These are phyloP conservation scores for Dothideomycetes sp. DNA, from an alignment of 2,329 filamentous ascomycete genomes.

Conservation along the genomic window DNA sequence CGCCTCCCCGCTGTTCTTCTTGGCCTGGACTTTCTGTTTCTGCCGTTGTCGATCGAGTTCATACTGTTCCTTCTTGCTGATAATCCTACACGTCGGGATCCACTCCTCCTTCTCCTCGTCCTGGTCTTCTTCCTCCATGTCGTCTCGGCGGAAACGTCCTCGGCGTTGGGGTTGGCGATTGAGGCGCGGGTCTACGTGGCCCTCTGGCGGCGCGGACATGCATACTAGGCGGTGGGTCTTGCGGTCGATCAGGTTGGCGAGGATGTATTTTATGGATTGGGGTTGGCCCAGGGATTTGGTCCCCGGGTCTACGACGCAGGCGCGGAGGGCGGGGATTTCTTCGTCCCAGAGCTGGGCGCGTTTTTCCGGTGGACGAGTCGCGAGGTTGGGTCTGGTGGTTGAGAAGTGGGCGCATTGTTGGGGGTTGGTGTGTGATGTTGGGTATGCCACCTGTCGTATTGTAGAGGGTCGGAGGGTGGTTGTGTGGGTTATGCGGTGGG, in stretches of 20 bases:
- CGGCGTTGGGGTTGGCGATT: background rate
- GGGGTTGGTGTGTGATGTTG: slow-evolving; percentile 9
- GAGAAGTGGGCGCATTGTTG: slow-evolving; percentile 14
- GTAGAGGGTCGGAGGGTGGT: too few relatives aligned
- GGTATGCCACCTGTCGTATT: too few relatives aligned
- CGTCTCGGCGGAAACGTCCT: slow-evolving; percentile 9
- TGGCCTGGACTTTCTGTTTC: slow-evolving; percentile 32
- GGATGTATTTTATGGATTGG: too few relatives aligned
- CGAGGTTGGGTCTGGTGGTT: slow-evolving; percentile 12
- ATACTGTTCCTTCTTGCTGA: slow-evolving; percentile 46
- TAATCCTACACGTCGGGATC: slow-evolving; percentile 60
- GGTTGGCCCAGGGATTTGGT: slow-evolving; percentile 24
- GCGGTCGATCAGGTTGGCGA: too few relatives aligned
- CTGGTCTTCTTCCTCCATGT: slow-evolving; percentile 12
- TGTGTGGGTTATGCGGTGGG: too few relatives aligned
- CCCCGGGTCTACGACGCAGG: slow-evolving; percentile 33
- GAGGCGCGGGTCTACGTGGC: background rate
- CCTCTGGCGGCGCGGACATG: slow-evolving; percentile 26
- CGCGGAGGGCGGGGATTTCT: slow-evolving; percentile 33
- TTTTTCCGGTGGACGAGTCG: slow-evolving; percentile 26
- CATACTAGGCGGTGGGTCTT: slow-evolving; percentile 41
- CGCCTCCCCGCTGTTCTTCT: slow-evolving; percentile 32
- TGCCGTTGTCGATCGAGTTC: slow-evolving; percentile 33
- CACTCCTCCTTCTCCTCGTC: slow-evolving; percentile 18
- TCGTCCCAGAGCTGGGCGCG: slow-evolving; percentile 34